A percentile compares a stretch with the other conserved stretches of the same genome.
phyloP scores from a whole-genome alignment of 148 eudicot species.

The Nepenthes mirabilis region DNA sequence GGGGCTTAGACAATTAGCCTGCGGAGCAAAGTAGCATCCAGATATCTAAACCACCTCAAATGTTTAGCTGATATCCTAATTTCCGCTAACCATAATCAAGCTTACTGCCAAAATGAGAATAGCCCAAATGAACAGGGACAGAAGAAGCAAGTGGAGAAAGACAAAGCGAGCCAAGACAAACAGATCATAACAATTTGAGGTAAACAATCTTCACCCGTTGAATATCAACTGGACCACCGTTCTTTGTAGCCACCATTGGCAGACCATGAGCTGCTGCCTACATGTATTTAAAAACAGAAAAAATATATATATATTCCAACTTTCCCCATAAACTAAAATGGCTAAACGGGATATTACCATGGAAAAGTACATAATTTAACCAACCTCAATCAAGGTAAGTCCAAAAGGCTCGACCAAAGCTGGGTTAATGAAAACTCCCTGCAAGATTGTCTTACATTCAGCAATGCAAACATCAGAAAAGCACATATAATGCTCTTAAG shows the following conservation, averaged over 20 bases:
- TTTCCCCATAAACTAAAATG: neutral
- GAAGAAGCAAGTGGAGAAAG: too few species aligned
- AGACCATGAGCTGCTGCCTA: constrained; percentile 88
- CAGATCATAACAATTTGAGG: neutral
- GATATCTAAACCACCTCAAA: too few species aligned
- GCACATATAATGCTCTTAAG: neutral
- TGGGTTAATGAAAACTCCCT: constrained; percentile 80
- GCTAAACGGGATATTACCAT: neutral
- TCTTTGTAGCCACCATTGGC: constrained; percentile 78
- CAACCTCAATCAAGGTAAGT: constrained; percentile 67
- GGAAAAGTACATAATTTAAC: constrained; percentile 1
- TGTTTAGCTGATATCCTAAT: too few species aligned
- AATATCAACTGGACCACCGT: constrained; percentile 79
- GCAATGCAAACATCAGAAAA: neutral
- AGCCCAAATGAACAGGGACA: too few species aligned
- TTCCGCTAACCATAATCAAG: too few species aligned
- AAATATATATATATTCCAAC: neutral
- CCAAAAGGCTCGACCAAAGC: constrained; percentile 79
- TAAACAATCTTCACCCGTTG: constrained; percentile 28
- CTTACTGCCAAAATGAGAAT: too few species aligned
- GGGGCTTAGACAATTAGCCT: too few species aligned
- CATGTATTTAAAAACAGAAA: neutral
- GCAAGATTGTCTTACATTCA: constrained; percentile 2
- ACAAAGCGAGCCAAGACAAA: neutral
- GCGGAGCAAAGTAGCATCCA: too few species aligned